These are phyloP conservation scores for Cucumis cinereus DNA, from an alignment of 306 rosid genomes.

Conservation along the genomic window DNA sequence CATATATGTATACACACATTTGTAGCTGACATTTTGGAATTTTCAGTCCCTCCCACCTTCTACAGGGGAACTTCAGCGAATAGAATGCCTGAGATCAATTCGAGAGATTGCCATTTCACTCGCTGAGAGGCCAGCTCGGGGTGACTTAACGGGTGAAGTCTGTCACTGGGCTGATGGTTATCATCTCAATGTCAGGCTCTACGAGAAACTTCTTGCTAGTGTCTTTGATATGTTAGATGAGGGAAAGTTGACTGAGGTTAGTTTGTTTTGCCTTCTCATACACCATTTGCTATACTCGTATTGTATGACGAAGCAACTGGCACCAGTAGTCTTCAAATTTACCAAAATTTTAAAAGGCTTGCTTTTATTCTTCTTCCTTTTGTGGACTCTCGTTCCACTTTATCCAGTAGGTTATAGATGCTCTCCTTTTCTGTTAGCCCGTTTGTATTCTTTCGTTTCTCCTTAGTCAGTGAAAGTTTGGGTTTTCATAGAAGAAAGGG, in stretches of 20 bases:
- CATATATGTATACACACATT: not conserved
- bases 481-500: not conserved
- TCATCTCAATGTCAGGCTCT: constrained; percentile 74
- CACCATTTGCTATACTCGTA: not conserved
- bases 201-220: constrained; percentile 82
- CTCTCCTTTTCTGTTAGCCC: too few relatives aligned
- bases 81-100: constrained; percentile 81
- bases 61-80: constrained; percentile 81
- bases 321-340: constrained; percentile 10
- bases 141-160: constrained; percentile 97
- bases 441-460: too few relatives aligned
- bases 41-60: constrained; percentile 79
- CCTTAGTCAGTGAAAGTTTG: not conserved
- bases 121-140: constrained; percentile 97
- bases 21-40: constrained; percentile 4
- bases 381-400: not conserved
- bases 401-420: not conserved
- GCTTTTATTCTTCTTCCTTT: not conserved
- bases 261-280: constrained; percentile 15
- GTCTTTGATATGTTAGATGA: constrained; percentile 96
- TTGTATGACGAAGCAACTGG: constrained; percentile 6
- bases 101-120: constrained; percentile 75
- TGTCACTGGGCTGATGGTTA: constrained; percentile 99
- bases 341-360: not conserved
- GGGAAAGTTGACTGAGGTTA: constrained; percentile 90